Evolutionary conservation across 2,329 filamentous ascomycete species (phyloP), one percentile per base, ranked within the genome.

Genomic region (Albifimbria verrucaria): DNA sequence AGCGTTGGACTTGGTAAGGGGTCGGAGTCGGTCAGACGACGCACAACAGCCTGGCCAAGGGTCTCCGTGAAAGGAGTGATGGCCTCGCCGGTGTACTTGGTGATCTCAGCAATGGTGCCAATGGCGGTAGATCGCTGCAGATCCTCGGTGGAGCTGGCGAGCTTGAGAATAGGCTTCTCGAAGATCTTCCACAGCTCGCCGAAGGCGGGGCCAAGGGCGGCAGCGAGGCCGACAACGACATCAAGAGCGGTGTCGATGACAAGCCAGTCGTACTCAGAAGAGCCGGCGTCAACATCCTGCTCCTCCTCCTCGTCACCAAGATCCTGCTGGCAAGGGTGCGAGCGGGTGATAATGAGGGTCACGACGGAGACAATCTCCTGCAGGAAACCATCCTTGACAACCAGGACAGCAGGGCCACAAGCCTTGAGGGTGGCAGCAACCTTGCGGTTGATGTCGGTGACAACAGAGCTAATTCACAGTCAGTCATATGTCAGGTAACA

Each of bases 251-350:
- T 96, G 75, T 99, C 94, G 51, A 97, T 88, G 49, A 96, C 88
- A 18, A 97, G 83, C 94, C 94, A 97, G 77, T 97, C 94, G 65
- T 96, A 96, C 75, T 99, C 94, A 2, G 93, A 96, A 25, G 88
- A 89, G 68, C 92, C 93, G 51, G 77, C 77, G 52, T 89, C 84
- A 10, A 86, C 77, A n/a, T 86, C 85, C 52, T 85, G 81, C 57
- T 88, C 83, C 62, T 93, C 92, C 52, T 90, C 88, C 56, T 90
- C 87, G 55, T 89, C 88, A 45, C 88, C 90, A 21, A 95, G 83
- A 66, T 97, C 93, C 66, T 93, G 85, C 74, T 99, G 94, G 77
- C 91, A 97, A 52, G 90, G 87, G 75, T 99, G 94, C 57, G 89
- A 87, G 73, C 93, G 92, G 57, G 88, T 93, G 65, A 97, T 88